Conservation (phyloP, 176 grass and related monocot genomes). For the Tillandsia fasciculata region DNA sequence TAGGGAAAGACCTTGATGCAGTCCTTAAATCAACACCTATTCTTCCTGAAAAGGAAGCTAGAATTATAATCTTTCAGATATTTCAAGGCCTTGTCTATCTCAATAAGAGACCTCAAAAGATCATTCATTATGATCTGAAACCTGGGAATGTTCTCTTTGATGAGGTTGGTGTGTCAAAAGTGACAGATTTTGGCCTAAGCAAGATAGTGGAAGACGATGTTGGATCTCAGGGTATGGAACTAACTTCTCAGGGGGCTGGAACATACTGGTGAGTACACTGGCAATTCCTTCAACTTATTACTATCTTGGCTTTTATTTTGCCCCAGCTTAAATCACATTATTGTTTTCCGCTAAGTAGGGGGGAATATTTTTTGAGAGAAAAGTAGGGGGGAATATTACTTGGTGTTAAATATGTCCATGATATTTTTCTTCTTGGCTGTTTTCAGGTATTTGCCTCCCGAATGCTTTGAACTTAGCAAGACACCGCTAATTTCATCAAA, state of each 20-base stretch:
- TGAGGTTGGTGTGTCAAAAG: constrained; percentile 87
- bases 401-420: neutral
- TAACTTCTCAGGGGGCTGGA: constrained; percentile 97
- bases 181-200: constrained; percentile 99
- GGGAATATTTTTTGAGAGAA: neutral
- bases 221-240: constrained; percentile 98
- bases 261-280: constrained; percentile 77
- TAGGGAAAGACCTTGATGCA: constrained; percentile 98
- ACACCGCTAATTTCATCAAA: constrained; percentile 98
- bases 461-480: constrained; percentile 96
- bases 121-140: constrained; percentile 98
- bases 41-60: constrained; percentile 98
- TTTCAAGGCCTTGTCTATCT: constrained; percentile 97
- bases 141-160: constrained; percentile 98
- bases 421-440: constrained; percentile 12
- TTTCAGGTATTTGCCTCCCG: constrained; percentile 95
- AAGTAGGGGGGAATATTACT: neutral
- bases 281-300: constrained; percentile 2
- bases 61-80: constrained; percentile 99
- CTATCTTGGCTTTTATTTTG: neutral
- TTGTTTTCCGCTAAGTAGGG: neutral
- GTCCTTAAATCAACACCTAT: constrained; percentile 85
- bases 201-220: constrained; percentile 99
- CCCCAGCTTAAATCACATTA: neutral
- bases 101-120: constrained; percentile 90